These are phyloP conservation scores for Curvularia hawaiiensis DNA, from an alignment of 2,329 filamentous ascomycete species.

Conservation along the genomic window DNA sequence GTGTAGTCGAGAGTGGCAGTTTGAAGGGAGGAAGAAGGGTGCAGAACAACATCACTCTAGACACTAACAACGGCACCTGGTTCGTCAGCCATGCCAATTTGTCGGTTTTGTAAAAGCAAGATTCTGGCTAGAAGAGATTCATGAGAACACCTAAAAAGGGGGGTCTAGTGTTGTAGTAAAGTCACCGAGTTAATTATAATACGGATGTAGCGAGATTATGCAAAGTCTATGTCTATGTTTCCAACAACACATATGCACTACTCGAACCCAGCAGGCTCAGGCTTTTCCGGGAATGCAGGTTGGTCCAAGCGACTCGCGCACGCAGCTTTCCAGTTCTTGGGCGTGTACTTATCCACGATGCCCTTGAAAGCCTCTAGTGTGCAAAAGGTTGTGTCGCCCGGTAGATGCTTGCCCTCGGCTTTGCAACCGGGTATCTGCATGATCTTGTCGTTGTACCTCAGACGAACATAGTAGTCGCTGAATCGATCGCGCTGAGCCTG, in stretches of 20 bases:
- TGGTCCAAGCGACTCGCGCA: conserved; percentile 64
- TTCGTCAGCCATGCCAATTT: conserved; percentile 39
- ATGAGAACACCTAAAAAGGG: not conserved
- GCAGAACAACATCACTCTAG: conserved; percentile 43
- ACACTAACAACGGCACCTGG: conserved; percentile 43
- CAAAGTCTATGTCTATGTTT: not conserved
- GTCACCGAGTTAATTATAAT: not conserved
- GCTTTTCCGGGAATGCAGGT: conserved; percentile 54
- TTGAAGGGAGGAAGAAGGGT: conserved; percentile 54
- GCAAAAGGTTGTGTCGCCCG: conserved; percentile 87
- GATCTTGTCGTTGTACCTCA: conserved; percentile 88
- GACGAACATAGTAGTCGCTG: conserved; percentile 81
- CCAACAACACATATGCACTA: not conserved
- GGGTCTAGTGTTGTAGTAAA: not conserved
- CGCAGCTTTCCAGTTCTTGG: conserved; percentile 73
- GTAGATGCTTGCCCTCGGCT: conserved; percentile 76
- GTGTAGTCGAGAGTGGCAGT: conserved; percentile 61
- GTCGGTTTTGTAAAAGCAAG: conserved; percentile 26
- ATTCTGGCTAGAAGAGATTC: not conserved
- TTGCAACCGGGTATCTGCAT: conserved; percentile 84
- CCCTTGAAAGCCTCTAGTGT: conserved; percentile 92
- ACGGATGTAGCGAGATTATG: not conserved
- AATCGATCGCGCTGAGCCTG: conserved; percentile 64
- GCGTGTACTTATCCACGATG: conserved; percentile 89
- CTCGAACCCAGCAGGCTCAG: conserved; percentile 43